Conservation (phyloP, 257 asterid genomes). For the Solanum clarkiae region DNA sequence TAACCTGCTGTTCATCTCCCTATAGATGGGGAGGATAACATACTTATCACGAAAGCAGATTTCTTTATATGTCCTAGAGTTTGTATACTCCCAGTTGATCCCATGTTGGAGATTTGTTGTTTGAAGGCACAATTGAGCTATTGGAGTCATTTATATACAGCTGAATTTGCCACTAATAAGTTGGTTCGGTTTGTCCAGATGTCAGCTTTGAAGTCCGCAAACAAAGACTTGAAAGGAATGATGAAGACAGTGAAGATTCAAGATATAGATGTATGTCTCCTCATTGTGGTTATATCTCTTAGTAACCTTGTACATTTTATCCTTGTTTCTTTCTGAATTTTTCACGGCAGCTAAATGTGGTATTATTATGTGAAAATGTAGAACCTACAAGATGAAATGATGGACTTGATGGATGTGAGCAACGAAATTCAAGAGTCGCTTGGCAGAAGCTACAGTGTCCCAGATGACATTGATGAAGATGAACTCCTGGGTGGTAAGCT, state of each 20-base stretch:
- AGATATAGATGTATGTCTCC: conserved; percentile 75
- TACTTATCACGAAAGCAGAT: conserved; percentile 21
- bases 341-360: not conserved
- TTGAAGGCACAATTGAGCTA: conserved; percentile 4
- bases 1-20: conserved; percentile 79
- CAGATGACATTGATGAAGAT: conserved; percentile 95
- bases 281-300: not conserved
- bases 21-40: conserved; percentile 43
- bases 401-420: conserved; percentile 99
- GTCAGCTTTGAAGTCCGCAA: conserved; percentile 93
- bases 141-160: conserved; percentile 1
- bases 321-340: not conserved
- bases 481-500: conserved; percentile 91
- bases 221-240: conserved; percentile 96
- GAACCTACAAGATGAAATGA: conserved; percentile 97
- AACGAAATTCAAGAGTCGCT: conserved; percentile 93
- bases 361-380: not conserved
- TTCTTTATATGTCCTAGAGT: conserved; percentile 4
- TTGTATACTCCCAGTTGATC: not conserved
- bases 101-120: conserved; percentile 13
- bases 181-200: conserved; percentile 37
- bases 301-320: not conserved
- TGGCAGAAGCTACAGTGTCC: conserved; percentile 90
- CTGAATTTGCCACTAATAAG: not conserved
- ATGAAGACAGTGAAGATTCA: conserved; percentile 99